Evolutionary conservation across 2,329 filamentous ascomycete species (phyloP).

Genomic region (Sarocladium strictum): DNA sequence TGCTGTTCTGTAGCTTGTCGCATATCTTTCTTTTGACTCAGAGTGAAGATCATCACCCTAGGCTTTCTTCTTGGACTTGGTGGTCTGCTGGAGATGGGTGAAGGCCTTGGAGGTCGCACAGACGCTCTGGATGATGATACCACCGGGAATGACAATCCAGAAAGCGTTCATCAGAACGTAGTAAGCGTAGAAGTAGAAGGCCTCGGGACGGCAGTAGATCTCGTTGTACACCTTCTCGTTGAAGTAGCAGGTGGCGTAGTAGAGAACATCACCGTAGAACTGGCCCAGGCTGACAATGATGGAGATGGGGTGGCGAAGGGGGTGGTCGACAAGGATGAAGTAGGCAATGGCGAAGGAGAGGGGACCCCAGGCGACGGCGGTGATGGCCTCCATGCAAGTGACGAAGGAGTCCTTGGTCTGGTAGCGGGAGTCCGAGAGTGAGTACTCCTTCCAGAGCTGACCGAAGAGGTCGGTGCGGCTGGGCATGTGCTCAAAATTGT

Average conservation of each 20-base stretch:
- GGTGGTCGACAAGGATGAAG: conserved; percentile 36
- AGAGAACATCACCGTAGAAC: conserved; percentile 47
- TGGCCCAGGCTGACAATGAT: conserved; percentile 40
- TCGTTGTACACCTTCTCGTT: conserved; percentile 31
- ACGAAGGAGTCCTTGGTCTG: conserved; percentile 46
- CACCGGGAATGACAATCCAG: conserved; percentile 45
- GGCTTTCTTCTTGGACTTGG: conserved; percentile 7
- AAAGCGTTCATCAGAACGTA: conserved; percentile 46
- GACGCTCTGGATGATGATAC: conserved; percentile 24
- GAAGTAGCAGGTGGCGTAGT: conserved; percentile 42
- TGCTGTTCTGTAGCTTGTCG: too few relatives aligned
- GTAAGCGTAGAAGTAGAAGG: conserved; percentile 47
- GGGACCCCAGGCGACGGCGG: conserved; percentile 47
- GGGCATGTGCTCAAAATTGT: conserved; percentile 36
- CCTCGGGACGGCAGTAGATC: conserved; percentile 44
- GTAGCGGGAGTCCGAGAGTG: conserved; percentile 51
- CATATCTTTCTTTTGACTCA: too few relatives aligned
- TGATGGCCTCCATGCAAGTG: conserved; percentile 51
- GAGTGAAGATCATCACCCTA: not conserved
- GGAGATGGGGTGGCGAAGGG: conserved; percentile 43
- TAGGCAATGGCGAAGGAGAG: conserved; percentile 42
- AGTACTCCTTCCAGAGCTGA: conserved; percentile 54
- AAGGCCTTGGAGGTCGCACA: conserved; percentile 20
- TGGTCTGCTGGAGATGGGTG: not conserved
- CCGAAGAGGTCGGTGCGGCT: conserved; percentile 37